These are phyloP conservation scores for Fusarium pseudonygamai DNA, from an alignment of 2,329 filamentous ascomycete genomes.

Conservation along the genomic window DNA sequence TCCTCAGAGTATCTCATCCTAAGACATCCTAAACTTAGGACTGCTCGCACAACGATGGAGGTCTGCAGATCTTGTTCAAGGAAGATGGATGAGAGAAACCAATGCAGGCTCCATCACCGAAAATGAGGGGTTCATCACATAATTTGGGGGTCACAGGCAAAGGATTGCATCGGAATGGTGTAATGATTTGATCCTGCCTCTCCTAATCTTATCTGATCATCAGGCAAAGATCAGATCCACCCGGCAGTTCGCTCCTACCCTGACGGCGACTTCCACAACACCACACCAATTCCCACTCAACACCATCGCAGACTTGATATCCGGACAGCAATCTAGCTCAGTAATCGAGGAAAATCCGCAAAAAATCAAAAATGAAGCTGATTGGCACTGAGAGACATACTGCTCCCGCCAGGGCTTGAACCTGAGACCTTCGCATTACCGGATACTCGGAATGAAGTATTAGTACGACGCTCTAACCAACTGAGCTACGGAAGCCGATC, in stretches of 20 bases:
- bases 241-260: not conserved
- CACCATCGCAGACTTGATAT: not conserved
- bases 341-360: not conserved
- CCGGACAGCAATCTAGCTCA: not conserved
- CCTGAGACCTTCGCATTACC: constrained; percentile 44
- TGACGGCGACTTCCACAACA: not conserved
- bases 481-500: constrained; percentile 45
- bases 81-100: not conserved
- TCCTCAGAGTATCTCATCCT: not conserved
- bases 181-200: constrained; percentile 2
- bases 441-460: constrained; percentile 34
- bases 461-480: constrained; percentile 46
- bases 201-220: constrained; percentile 32
- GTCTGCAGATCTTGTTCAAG: not conserved
- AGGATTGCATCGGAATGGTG: not conserved
- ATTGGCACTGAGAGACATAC: constrained; percentile 28
- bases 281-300: not conserved
- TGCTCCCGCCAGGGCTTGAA: constrained; percentile 45
- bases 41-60: not conserved
- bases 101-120: not conserved
- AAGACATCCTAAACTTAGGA: not conserved
- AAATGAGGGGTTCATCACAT: not conserved
- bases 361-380: constrained; percentile 8
- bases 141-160: constrained; percentile 3
- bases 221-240: constrained; percentile 4